These are phyloP conservation scores for Periconia macrospinosa DNA, from an alignment of 2,329 filamentous ascomycete genomes.

Conservation along the genomic window DNA sequence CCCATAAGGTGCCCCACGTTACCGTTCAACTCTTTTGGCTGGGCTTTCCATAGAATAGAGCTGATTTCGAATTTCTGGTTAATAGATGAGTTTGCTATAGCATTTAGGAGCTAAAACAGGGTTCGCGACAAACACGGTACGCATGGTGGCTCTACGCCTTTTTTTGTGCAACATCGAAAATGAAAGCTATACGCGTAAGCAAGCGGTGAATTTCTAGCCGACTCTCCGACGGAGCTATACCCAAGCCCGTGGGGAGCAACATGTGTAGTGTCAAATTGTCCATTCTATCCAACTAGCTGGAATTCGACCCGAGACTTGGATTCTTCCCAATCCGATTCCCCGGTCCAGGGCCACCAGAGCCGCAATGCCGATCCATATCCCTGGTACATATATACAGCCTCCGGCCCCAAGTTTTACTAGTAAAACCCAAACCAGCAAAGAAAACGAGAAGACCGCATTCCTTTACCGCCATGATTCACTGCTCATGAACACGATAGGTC, in stretches of 20 bases:
- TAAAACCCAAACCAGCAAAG: slow-evolving; percentile 10
- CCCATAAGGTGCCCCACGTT: neutral
- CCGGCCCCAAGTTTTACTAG: slow-evolving; percentile 6
- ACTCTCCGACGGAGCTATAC: too few species aligned
- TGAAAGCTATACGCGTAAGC: too few species aligned
- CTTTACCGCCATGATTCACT: neutral
- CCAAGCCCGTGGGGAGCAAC: slow-evolving; percentile 1
- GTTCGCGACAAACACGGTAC: too few species aligned
- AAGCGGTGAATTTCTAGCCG: too few species aligned
- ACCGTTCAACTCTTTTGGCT: neutral
- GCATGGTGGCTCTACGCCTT: too few species aligned
- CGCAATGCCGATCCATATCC: slow-evolving; percentile 13
- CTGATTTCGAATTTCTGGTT: too few species aligned
- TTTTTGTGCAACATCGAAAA: too few species aligned
- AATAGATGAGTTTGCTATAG: too few species aligned
- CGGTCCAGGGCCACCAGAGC: slow-evolving; percentile 14
- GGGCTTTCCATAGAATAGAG: neutral
- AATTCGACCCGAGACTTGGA: slow-evolving; percentile 16
- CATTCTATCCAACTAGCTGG: slow-evolving; percentile 13
- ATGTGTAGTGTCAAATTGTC: slow-evolving; percentile 13
- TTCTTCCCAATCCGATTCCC: slow-evolving; percentile 8
- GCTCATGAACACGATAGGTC: neutral
- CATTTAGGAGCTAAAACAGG: too few species aligned
- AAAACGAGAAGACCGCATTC: slow-evolving; percentile 22
- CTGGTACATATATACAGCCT: slow-evolving; percentile 17